Base-by-base conservation (phyloP, 1,284 basidiomycete species). In the Bjerkandera adusta region DNA sequence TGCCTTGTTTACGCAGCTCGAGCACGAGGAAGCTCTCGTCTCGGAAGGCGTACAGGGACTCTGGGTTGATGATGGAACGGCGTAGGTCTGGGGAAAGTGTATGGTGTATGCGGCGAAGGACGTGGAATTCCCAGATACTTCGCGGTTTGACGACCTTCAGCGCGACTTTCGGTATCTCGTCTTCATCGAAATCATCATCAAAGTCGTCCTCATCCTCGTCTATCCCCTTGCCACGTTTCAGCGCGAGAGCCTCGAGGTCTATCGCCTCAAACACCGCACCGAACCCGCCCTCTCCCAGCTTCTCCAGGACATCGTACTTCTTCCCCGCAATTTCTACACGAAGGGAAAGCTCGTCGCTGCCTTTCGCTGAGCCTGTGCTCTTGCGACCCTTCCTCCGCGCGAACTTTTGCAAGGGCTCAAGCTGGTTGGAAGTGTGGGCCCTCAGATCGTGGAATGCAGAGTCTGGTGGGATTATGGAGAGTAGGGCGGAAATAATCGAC, bases 241-340 rank as follows among this genome's bases (percentile, higher is more conserved):
- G 40, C 11, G 45, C 21, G 25, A 58, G 44, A 16, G 65, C 63
- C n/a, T 76, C 75, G n/a, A 79, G 58, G 55, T 83, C 81, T 48
- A 77, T 74, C 4, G 87, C 92, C 50, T 85, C 81, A 71, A 97
- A 99, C 8, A 99, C 97, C 2, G 89, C 82, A 0, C 96, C 97
- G 58, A 94, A 99, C 0, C 94, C 94, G 5, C 97, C 97, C 70
- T 99, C 96, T 4, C 97, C 97, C 18, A 99, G 76, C 67, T 98
- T 98, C 53, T 87, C 86, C 4, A 75, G 70, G 7, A 98, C 79
- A 43, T 77, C 76, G 59, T 89, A 92, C 36, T 69, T 70, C 50
- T 77, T 77, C 3, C 76, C 81, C 25, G 71, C 75, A 6, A 97
- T 69, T 2, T 61, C 64, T 24, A 88, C 55, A 5, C 73, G 55